Evolutionary conservation across 768 basidiomycete species (phyloP), one percentile per base, ranked within the genome.

Genomic region (Dentipellis sp.): DNA sequence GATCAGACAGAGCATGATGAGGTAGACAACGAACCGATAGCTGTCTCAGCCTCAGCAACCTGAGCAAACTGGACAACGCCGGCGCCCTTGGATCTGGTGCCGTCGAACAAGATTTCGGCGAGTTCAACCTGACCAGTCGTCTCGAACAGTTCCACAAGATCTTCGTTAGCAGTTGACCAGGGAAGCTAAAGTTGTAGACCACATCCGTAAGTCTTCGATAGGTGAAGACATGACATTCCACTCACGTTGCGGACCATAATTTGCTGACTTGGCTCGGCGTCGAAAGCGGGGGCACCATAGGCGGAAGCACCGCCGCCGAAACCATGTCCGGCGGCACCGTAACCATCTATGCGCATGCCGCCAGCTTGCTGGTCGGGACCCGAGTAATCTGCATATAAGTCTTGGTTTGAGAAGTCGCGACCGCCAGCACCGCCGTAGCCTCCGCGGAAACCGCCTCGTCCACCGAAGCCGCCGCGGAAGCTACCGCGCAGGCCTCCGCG

Each of bases 151-250:
- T 99, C 95, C 19, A 99, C 94, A 46, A 99, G 74, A 68, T 99
- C 95, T 68, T 99, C 95, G 68, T 99, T 97, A 7, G 95, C 94
- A 47, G 95, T 99, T 10, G 95, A 97, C 94, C 94, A 99, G 1
- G 95, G 95, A 16, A 99, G 72, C 95, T 98, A 60, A 9, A 52
- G 3, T 50, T 21, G 36, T 11, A 19, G 56, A 49, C 14, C 56
- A 56, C 16, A n/a, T 46, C 38, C 49, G 37, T 10, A n/a, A 12
- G 12, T 1, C 4, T 37, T 39, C 2, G 1, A 40, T 38, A 29
- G 6, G 29, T 22, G 6, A 29, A 6, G 29, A 29, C 29, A 29
- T 29, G 3, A 6, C 29, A 29, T 29, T 29, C 19, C 11, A 85
- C 95, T 70, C 69, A 97, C 95, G 69, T 99, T 99, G 72, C 92